Percentiles rank a stretch among this genome's conserved stretches.
Evolutionary conservation across 371 early-diverging fungal genomes (phyloP).

Genomic region (Rhizopus arrhizus): DNA sequence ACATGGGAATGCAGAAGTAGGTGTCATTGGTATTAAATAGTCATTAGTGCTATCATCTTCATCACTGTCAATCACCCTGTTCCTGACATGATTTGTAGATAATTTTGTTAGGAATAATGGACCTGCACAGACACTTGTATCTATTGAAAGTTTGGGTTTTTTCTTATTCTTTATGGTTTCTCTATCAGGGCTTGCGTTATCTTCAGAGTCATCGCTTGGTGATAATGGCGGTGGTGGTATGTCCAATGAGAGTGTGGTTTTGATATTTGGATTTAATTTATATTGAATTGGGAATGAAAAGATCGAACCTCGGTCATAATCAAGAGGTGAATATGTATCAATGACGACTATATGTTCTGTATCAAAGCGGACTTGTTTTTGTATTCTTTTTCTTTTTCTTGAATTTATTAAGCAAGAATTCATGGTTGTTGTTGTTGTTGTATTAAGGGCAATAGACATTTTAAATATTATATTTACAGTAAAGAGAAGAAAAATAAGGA

Average conservation of each 20-base stretch:
- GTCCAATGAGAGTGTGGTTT: conserved; percentile 10
- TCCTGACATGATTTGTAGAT: conserved; percentile 32
- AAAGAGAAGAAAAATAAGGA: too few species aligned
- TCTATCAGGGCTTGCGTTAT: neutral
- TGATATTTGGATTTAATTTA: conserved; percentile 24
- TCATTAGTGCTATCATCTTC: conserved; percentile 7
- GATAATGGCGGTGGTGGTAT: conserved; percentile 9
- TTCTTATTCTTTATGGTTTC: neutral
- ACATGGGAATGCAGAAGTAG: too few species aligned
- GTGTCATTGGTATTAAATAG: conserved; percentile 24
- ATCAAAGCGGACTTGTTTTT: conserved; percentile 26
- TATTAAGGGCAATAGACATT: too few species aligned
- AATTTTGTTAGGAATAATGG: conserved; percentile 35
- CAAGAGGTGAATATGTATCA: conserved; percentile 28
- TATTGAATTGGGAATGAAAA: conserved; percentile 22
- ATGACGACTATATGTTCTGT: conserved; percentile 22
- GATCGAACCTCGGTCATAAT: conserved; percentile 30
- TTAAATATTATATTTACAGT: too few species aligned
- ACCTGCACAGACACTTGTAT: conserved; percentile 32
- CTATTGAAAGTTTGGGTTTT: conserved; percentile 29
- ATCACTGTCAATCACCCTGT: conserved; percentile 7
- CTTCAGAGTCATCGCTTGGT: conserved; percentile 8
- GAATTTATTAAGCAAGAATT: too few species aligned
- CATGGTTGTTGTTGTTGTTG: too few species aligned
- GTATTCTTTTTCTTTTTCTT: neutral